Evolutionary conservation across 352 stramenopile species (phyloP).

Genomic region (Globisporangium recalcitrans): DNA sequence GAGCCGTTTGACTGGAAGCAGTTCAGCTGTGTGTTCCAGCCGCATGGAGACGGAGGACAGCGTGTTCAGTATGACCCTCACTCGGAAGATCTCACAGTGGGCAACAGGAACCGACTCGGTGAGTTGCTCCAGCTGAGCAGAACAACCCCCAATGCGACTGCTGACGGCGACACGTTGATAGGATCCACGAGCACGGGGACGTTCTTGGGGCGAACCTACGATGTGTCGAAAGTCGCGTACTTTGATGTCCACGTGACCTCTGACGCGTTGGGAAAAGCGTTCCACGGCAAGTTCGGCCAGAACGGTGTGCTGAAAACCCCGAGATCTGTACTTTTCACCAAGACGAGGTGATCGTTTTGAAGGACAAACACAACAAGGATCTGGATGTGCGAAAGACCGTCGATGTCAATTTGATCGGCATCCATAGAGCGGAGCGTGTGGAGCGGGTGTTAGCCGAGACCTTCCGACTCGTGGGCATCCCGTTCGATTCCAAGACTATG

Average conservation of each 20-base stretch:
- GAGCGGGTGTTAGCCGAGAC: slow-evolving; percentile 52
- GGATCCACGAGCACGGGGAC: slow-evolving; percentile 12
- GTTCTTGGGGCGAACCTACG: slow-evolving; percentile 50
- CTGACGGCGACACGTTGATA: background rate
- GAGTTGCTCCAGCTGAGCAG: slow-evolving; percentile 26
- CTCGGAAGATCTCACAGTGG: slow-evolving; percentile 35
- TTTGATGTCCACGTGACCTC: slow-evolving; percentile 48
- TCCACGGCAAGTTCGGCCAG: slow-evolving; percentile 38
- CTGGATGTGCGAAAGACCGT: slow-evolving; percentile 31
- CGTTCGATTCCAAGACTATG: slow-evolving; percentile 48
- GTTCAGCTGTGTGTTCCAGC: slow-evolving; percentile 42
- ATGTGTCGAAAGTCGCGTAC: slow-evolving; percentile 47
- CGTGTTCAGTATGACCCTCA: slow-evolving; percentile 41
- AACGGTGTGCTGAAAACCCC: slow-evolving; percentile 25
- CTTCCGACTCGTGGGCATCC: slow-evolving; percentile 53
- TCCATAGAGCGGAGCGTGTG: slow-evolving; percentile 45
- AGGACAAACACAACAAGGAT: slow-evolving; percentile 37
- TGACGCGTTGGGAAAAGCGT: slow-evolving; percentile 27
- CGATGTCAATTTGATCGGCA: slow-evolving; percentile 40
- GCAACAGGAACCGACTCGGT: slow-evolving; percentile 25
- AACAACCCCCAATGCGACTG: background rate
- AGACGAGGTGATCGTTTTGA: slow-evolving; percentile 33
- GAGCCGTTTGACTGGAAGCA: slow-evolving; percentile 28
- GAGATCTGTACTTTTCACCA: slow-evolving; percentile 18
- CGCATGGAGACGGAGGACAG: slow-evolving; percentile 39